Evolutionary conservation across 345 rosid genomes (phyloP), one percentile per base, ranked within the genome.

Genomic region (sweet orange (Citrus sinensis)): DNA sequence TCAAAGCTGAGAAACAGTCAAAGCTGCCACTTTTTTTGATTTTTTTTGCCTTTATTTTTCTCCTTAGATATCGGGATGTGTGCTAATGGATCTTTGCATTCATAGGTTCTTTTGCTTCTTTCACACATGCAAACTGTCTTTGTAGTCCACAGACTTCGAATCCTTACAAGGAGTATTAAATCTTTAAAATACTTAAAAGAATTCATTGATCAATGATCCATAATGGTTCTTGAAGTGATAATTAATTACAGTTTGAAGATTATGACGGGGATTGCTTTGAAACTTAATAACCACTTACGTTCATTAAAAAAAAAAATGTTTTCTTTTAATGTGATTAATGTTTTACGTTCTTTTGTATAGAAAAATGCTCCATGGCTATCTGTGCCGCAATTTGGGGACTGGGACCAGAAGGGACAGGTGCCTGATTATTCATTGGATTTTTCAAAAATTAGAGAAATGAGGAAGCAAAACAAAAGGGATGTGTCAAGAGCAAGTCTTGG

Each of bases 381-480:
- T 71, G 98, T 96, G 67, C 98, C 99, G 49, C 97, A 92, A 71
- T 96, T 96, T 84, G 99, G 98, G 61, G 97, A 94, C 75, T 96
- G 99, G 98, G 98, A 96, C 67, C 93, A 91, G 84, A 92, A 92
- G 87, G 99, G 98, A 60, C 85, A 80, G 71, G 49, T 96, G 78
- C 99, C 99, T 1, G 99, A 96, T 79, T 93, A 96, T 86, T 96
- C 99, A 0, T 49, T 96, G 70, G 97, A 96, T 82, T 94, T 94
- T 90, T 74, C 97, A 14, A 96, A 96, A 85, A 91, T 94, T 75
- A 89, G 98, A 85, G 98, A 96, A 78, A 96, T 85, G 87, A 91
- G 99, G 89, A 94, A 94, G 87, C 97, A 88, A 75, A 94, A 94
- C 89, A 96, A 94, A 88, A 92, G 90, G 84, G 97, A 95, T 67